A percentile compares a stretch with the other conserved stretches of the same genome.
Evolutionary conservation across 441 rosid species (phyloP).

Genomic region (Croton setiger): DNA sequence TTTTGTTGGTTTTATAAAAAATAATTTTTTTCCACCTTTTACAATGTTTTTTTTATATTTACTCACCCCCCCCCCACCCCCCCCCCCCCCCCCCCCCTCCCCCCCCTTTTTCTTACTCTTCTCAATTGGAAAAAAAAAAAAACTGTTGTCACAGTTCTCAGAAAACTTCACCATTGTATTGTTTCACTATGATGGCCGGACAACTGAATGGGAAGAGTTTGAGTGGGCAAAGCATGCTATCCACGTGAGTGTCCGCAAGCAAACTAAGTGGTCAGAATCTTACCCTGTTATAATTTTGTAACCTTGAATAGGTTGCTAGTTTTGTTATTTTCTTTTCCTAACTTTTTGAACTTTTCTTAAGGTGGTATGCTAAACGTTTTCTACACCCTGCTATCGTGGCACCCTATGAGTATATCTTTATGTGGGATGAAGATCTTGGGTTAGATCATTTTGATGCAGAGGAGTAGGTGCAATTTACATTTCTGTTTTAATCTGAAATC

Average conservation of each 20-base stretch:
- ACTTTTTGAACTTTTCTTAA: conserved; percentile 26
- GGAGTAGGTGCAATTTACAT: conserved; percentile 41
- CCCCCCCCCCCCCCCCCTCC: background rate
- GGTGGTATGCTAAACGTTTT: conserved; percentile 97
- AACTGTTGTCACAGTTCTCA: conserved; percentile 63
- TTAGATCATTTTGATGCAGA: conserved; percentile 71
- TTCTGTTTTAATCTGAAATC: conserved; percentile 7
- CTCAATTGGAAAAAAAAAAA: too few species aligned
- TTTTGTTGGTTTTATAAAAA: too few species aligned
- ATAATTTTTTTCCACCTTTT: too few species aligned
- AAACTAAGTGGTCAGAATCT: conserved; percentile 74
- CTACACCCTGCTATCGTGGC: conserved; percentile 86
- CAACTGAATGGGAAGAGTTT: conserved; percentile 75
- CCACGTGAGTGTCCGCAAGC: conserved; percentile 74
- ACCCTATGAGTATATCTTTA: conserved; percentile 75
- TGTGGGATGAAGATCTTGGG: conserved; percentile 98
- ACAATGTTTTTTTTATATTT: too few species aligned
- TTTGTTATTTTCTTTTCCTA: conserved; percentile 13
- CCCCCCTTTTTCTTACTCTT: conserved; percentile 1
- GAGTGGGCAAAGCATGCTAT: conserved; percentile 87
- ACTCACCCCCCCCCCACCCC: background rate
- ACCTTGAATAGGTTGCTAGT: background rate
- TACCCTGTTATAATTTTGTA: conserved; percentile 4
- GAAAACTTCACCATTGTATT: conserved; percentile 75
- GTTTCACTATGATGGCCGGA: conserved; percentile 83